Evolutionary conservation across 108 stramenopile genomes (phyloP).

Genomic region (Stephanodiscus triporus): DNA sequence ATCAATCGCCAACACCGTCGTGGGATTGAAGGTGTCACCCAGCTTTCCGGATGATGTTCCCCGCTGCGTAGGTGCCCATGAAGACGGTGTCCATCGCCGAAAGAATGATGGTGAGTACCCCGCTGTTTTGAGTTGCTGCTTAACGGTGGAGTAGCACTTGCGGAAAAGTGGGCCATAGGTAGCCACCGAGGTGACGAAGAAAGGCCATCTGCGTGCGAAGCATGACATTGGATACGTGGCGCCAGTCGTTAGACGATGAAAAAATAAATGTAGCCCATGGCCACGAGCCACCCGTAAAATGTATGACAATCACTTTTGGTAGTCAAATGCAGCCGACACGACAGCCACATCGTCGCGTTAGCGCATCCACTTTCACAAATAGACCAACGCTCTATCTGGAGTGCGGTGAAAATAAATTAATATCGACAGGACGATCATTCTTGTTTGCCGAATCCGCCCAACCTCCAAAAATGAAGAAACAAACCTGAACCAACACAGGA

Average conservation of each 20-base stretch:
- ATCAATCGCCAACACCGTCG: conserved; percentile 88
- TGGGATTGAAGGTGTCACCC: conserved; percentile 93
- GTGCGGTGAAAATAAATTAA: neutral
- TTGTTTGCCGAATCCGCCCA: too few relatives aligned
- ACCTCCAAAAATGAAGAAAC: neutral
- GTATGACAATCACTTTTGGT: neutral
- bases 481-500: neutral
- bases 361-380: neutral
- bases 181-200: conserved; percentile 93
- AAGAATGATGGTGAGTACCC: conserved; percentile 82
- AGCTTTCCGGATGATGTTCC: conserved; percentile 94
- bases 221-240: neutral
- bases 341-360: neutral
- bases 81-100: conserved; percentile 94
- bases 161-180: conserved; percentile 97
- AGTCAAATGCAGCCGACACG: neutral
- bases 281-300: neutral
- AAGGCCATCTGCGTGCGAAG: conserved; percentile 78
- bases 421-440: conserved; percentile 9
- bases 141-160: conserved; percentile 96
- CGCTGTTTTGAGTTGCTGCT: conserved; percentile 79
- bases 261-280: neutral
- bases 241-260: conserved; percentile 9
- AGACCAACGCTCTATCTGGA: neutral
- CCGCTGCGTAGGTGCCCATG: conserved; percentile 95